phyloP scores from a whole-genome alignment of 2,329 filamentous ascomycete species.

The Alternaria sp. region DNA sequence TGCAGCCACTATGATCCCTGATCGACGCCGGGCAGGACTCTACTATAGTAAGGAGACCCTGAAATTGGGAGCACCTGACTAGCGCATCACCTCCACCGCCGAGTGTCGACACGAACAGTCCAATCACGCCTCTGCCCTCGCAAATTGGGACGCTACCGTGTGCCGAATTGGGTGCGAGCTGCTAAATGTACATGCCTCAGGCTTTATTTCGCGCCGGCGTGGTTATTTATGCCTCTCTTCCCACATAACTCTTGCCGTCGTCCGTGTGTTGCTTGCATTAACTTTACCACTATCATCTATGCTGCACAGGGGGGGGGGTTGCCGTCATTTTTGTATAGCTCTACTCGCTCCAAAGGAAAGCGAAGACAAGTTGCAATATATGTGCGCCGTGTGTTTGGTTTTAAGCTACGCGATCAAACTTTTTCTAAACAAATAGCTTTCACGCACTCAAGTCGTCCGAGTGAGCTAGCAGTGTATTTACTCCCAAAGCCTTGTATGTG shows the following conservation, averaged over 20 bases:
- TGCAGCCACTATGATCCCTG: constrained; percentile 13
- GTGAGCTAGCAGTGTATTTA: too few species aligned
- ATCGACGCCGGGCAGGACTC: background rate
- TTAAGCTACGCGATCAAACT: too few species aligned
- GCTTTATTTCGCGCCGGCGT: constrained; percentile 1
- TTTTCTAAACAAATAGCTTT: too few species aligned
- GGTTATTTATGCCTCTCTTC: constrained; percentile 5
- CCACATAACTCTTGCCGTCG: constrained; percentile 1
- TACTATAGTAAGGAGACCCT: constrained; percentile 9
- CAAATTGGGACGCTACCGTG: background rate
- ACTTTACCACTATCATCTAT: background rate
- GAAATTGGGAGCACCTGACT: constrained; percentile 14
- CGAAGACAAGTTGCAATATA: too few species aligned
- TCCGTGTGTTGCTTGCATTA: background rate
- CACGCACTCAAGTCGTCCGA: too few species aligned
- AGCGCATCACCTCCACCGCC: constrained; percentile 8
- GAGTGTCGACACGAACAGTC: constrained; percentile 2
- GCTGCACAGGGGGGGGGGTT: background rate
- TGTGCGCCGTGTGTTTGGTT: too few species aligned
- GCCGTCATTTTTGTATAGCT: too few species aligned
- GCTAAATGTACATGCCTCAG: constrained; percentile 5
- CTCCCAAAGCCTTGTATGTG: too few species aligned
- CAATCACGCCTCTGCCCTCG: constrained; percentile 9
- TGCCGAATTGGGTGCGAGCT: constrained; percentile 2
- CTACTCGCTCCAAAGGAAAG: too few species aligned